Percentiles rank a stretch among this genome's conserved stretches.
Conservation (phyloP, 129 eudicot genomes). For the Cynara cardunculus region DNA sequence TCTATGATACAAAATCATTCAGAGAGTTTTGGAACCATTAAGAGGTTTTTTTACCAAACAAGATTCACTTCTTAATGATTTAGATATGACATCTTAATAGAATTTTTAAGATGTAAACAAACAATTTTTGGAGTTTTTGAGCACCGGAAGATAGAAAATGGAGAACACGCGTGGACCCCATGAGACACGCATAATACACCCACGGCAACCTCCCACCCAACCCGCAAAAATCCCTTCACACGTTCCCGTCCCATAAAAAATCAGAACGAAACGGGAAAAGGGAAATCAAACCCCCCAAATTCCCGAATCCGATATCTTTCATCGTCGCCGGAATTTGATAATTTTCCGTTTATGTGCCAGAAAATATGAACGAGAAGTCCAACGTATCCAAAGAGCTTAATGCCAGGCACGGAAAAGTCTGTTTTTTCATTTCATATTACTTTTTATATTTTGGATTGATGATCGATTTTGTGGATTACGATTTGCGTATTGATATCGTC, state of each 20-base stretch:
- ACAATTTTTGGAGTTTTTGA: too few species aligned
- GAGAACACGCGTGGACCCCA: conserved; percentile 5
- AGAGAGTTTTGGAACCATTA: too few species aligned
- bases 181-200: neutral
- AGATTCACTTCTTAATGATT: too few species aligned
- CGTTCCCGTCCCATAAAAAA: too few species aligned
- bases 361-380: conserved; percentile 61
- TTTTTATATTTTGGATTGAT: neutral
- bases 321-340: neutral
- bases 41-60: too few species aligned
- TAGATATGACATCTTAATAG: too few species aligned
- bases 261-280: conserved; percentile 12
- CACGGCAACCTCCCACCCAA: conserved; percentile 11
- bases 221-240: conserved; percentile 14
- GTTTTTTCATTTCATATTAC: neutral
- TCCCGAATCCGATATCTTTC: conserved; percentile 14
- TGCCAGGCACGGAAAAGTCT: conserved; percentile 64
- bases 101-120: too few species aligned
- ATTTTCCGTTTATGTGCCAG: neutral
- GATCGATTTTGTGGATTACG: neutral
- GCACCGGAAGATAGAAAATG: neutral
- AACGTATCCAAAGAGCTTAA: conserved; percentile 70
- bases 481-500: neutral
- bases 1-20: too few species aligned
- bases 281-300: conserved; percentile 12